Base-by-base conservation (phyloP, 495 filamentous ascomycete genomes). In the Tuber microsphaerosporum region DNA sequence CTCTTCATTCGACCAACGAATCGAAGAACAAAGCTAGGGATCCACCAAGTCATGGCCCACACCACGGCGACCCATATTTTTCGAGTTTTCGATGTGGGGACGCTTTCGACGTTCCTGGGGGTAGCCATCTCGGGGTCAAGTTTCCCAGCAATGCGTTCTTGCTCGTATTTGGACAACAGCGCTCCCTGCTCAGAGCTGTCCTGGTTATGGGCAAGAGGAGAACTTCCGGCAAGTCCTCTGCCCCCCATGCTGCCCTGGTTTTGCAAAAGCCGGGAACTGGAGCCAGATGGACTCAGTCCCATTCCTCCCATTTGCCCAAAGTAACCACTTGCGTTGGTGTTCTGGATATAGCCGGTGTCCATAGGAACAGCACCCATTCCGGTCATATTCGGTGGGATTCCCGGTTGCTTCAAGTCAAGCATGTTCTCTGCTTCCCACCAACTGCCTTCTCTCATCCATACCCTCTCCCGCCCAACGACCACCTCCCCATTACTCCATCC, bases 391-490 rank as follows among this genome's bases (percentile, higher is more conserved):
- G 86, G 86, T 41, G 78, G 46, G 34, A 81, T 84, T 69, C 85
- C 85, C 1, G 92, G 90, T 41, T 83, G 81, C 83, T 96, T 97
- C 75, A 97, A 84, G 82, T 99, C 95, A 42, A 98, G 90, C 92
- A 97, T 97, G 75, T 89, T 92, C 84, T 99, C 95, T 17, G 94
- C 94, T 84, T 98, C 96, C 94, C 95, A 97, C 95, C 95, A 99
- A 16, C 93, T 90, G 71, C 86, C 89, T 83, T 99, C 95, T 65
- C 95, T 88, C 87, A 97, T 94, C 95, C 95, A 99, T 51, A 99
- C 91, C 8, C 95, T 90, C 83, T 97, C 92, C 51, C 90, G 88
- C 73, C 95, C 95, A 65, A 99, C 86, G 34, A 96, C 89, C 3
- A 97, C 94, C 82, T 98, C 96, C 42, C 95, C 95, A 81, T 99